phyloP scores from a whole-genome alignment of 2,329 filamentous ascomycete genomes.

The Paracorniculantispora psalliotae region DNA sequence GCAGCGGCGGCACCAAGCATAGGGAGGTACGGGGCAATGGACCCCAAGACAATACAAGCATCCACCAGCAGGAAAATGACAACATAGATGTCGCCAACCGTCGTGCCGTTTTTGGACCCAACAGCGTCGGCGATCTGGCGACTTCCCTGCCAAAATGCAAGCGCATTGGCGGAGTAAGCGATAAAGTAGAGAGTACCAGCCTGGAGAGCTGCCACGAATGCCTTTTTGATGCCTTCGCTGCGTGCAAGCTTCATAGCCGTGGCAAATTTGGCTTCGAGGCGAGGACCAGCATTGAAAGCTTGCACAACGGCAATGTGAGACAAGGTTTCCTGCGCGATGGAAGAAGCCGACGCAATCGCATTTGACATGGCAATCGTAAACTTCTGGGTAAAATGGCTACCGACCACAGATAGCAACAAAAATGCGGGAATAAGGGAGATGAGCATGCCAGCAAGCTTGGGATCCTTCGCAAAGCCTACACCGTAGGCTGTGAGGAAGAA shows the following conservation, averaged over 20 bases:
- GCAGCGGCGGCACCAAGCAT: conserved; percentile 55
- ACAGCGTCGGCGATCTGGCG: conserved; percentile 40
- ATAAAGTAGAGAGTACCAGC: conserved; percentile 62
- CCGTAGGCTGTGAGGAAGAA: conserved; percentile 65
- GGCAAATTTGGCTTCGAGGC: conserved; percentile 56
- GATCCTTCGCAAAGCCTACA: conserved; percentile 61
- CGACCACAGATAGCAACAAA: conserved; percentile 52
- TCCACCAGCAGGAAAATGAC: conserved; percentile 62
- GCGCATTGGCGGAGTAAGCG: conserved; percentile 60
- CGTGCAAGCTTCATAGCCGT: conserved; percentile 45
- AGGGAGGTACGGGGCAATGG: conserved; percentile 58
- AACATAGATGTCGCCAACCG: conserved; percentile 51
- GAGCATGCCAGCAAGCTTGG: conserved; percentile 58
- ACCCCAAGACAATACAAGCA: conserved; percentile 57
- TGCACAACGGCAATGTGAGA: conserved; percentile 58
- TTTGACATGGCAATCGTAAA: conserved; percentile 47
- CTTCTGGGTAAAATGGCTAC: conserved; percentile 49
- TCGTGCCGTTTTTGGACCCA: conserved; percentile 28
- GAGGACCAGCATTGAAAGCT: conserved; percentile 54
- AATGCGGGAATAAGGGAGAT: conserved; percentile 59
- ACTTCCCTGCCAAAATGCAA: conserved; percentile 65
- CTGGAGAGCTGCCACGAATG: conserved; percentile 50
- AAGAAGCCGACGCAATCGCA: conserved; percentile 52
- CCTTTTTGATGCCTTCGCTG: conserved; percentile 53
- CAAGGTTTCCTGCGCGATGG: conserved; percentile 58